A percentile compares a stretch with the other conserved stretches of the same genome.
phyloP scores from a whole-genome alignment of 805 yeast species.

The Lachancea thermotolerans region DNA sequence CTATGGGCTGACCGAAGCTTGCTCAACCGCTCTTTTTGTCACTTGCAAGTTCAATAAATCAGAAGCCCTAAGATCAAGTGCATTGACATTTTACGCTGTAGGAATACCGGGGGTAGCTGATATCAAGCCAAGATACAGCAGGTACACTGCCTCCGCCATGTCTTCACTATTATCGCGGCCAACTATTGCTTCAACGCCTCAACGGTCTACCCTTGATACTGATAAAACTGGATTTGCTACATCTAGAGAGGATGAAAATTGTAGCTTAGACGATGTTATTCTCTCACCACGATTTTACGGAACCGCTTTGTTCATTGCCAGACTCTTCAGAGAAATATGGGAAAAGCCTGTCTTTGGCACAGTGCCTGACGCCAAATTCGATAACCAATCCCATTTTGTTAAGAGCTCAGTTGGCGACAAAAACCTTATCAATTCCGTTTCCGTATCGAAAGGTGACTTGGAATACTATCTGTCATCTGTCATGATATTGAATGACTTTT shows the following conservation, averaged over 20 bases:
- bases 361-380: conserved; percentile 18
- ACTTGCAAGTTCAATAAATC: conserved; percentile 70
- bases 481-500: conserved; percentile 61
- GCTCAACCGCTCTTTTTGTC: conserved; percentile 78
- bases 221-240: conserved; percentile 2
- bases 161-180: conserved; percentile 24
- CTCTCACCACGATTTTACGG: conserved; percentile 91
- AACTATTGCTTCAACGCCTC: conserved; percentile 18
- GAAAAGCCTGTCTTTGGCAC: conserved; percentile 53
- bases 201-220: conserved; percentile 8
- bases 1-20: conserved; percentile 84
- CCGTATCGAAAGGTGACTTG: conserved; percentile 37
- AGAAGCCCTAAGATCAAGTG: conserved; percentile 39
- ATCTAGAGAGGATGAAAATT: conserved; percentile 12
- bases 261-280: conserved; percentile 63
- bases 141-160: conserved; percentile 24
- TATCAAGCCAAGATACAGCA: conserved; percentile 37
- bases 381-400: conserved; percentile 10
- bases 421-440: conserved; percentile 20
- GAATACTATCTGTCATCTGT: conserved; percentile 69
- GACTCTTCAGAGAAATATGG: conserved; percentile 81
- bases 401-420: conserved; percentile 21
- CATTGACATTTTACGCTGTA: conserved; percentile 38
- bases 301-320: conserved; percentile 65
- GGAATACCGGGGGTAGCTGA: conserved; percentile 39